These are phyloP conservation scores for Fraxinus floribunda DNA, from an alignment of 305 asterid genomes.

Conservation along the genomic window DNA sequence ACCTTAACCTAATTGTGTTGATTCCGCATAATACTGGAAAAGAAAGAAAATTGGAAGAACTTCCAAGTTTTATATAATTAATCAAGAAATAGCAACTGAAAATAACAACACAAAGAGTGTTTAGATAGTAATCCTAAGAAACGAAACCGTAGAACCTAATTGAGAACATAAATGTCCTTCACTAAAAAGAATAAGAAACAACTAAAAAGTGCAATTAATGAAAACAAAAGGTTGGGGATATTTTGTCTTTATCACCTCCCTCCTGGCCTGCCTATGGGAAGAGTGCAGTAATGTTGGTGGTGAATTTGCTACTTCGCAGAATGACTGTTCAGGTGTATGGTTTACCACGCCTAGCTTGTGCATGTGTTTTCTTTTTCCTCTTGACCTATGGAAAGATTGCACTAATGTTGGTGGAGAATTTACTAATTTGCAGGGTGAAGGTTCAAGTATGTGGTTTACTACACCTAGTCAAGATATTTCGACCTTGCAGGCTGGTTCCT, in stretches of 20 bases:
- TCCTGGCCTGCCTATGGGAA: neutral
- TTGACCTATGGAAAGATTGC: conserved; percentile 10
- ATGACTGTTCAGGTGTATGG: conserved; percentile 76
- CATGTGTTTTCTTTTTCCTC: conserved; percentile 1
- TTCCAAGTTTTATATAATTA: neutral
- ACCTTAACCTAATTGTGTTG: neutral
- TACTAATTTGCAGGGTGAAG: conserved; percentile 59
- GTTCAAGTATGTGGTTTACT: conserved; percentile 72
- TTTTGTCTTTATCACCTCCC: neutral
- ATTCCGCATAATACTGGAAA: neutral
- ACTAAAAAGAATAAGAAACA: neutral
- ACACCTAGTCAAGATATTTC: conserved; percentile 70
- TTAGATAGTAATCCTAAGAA: neutral
- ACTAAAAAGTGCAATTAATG: neutral
- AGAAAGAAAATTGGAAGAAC: neutral
- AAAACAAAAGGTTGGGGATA: neutral
- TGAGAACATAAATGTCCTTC: neutral
- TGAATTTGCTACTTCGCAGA: conserved; percentile 43
- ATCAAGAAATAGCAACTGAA: neutral
- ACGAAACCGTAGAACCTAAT: neutral
- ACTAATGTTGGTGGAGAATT: conserved; percentile 15
- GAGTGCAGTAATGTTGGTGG: conserved; percentile 10
- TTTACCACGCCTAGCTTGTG: conserved; percentile 42
- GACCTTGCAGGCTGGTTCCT: conserved; percentile 67
- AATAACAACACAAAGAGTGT: neutral